Percentiles rank a stretch among this genome's conserved stretches.
These are phyloP conservation scores for Zymoseptoria pseudotritici DNA, from an alignment of 2,329 filamentous ascomycete species.

Conservation along the genomic window DNA sequence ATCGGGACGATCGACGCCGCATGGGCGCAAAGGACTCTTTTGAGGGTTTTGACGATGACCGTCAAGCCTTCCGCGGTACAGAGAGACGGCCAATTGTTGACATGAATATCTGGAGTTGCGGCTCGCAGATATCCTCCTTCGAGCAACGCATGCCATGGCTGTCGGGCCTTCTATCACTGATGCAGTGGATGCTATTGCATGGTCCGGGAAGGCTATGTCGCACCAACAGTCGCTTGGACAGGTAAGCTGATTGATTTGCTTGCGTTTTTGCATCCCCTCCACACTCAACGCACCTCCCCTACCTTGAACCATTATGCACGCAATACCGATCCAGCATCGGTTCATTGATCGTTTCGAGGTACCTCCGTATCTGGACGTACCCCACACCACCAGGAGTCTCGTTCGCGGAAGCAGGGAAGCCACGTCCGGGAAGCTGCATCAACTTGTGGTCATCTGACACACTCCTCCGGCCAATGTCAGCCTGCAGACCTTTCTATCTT, in stretches of 20 bases:
- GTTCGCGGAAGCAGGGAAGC: conserved; percentile 12
- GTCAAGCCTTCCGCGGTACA: background rate
- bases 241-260: conserved; percentile 55
- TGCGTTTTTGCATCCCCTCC: background rate
- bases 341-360: background rate
- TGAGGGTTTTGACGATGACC: conserved; percentile 15
- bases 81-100: conserved; percentile 54
- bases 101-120: conserved; percentile 70
- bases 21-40: background rate
- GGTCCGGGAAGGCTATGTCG: conserved; percentile 70
- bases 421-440: conserved; percentile 13
- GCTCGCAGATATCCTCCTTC: conserved; percentile 65
- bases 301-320: background rate
- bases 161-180: conserved; percentile 63
- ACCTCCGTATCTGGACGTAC: background rate
- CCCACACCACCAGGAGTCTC: background rate
- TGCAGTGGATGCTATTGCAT: conserved; percentile 64
- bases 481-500: background rate
- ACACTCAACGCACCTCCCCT: background rate
- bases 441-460: conserved; percentile 15
- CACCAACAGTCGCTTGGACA: conserved; percentile 74
- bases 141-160: conserved; percentile 86
- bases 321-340: background rate
- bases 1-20: background rate
- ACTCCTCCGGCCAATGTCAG: background rate